Evolutionary conservation across 495 filamentous ascomycete species (phyloP).

Genomic region (Neurospora cerealis): DNA sequence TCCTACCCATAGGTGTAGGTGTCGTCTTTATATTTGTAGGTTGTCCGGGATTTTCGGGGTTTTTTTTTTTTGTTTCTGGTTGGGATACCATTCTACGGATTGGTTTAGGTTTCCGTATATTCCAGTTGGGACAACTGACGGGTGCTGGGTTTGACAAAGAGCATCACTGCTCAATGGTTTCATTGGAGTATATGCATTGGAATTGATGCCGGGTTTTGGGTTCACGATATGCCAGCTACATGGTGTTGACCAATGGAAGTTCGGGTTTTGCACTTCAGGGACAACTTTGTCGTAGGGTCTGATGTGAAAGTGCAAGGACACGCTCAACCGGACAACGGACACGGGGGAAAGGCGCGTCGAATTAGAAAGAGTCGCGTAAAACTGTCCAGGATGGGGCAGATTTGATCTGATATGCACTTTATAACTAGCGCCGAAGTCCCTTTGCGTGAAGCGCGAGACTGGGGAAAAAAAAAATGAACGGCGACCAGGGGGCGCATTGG

Average conservation of each 20-base stretch:
- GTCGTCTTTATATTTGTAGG: neutral
- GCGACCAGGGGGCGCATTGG: neutral
- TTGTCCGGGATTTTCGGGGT: neutral
- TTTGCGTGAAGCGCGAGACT: neutral
- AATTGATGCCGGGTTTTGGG: neutral
- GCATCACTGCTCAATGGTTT: neutral
- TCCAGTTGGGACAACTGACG: neutral
- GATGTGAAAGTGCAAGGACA: neutral
- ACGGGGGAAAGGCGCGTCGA: neutral
- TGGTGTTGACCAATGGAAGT: neutral
- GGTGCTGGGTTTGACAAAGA: neutral
- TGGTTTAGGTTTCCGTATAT: neutral
- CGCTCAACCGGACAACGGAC: neutral
- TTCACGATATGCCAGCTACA: neutral
- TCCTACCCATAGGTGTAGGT: neutral
- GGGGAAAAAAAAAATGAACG: neutral
- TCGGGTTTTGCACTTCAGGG: neutral
- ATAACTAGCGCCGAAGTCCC: neutral
- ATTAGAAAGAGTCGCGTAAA: neutral
- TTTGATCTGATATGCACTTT: neutral
- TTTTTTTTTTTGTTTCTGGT: neutral
- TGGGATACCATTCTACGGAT: neutral
- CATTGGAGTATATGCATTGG: neutral
- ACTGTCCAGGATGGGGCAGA: neutral
- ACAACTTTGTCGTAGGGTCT: neutral